These are phyloP conservation scores for Eutypa lata DNA, from an alignment of 2,329 filamentous ascomycete genomes.

Conservation along the genomic window DNA sequence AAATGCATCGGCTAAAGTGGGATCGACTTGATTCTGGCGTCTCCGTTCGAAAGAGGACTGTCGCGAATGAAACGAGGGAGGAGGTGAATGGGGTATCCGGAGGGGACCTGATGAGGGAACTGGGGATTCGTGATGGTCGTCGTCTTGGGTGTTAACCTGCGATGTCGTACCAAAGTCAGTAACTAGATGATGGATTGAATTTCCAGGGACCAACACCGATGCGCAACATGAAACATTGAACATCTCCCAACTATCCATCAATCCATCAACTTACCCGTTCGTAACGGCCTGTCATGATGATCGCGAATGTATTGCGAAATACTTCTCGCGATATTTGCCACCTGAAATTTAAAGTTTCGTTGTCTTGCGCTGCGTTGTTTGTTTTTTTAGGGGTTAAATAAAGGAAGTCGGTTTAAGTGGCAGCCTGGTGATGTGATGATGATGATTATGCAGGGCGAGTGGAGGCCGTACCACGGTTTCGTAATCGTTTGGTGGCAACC, in stretches of 20 bases:
- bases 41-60: slow-evolving; percentile 62
- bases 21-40: slow-evolving; percentile 54
- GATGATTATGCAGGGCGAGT: no score
- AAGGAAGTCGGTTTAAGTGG: no score
- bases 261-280: slow-evolving; percentile 47
- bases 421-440: no score
- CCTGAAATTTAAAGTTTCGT: not conserved
- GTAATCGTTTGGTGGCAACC: no score
- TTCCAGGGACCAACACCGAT: no score
- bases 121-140: slow-evolving; percentile 44
- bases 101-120: slow-evolving; percentile 23
- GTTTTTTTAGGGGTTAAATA: no score
- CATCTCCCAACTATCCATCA: no score
- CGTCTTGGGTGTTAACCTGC: slow-evolving; percentile 58
- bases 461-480: no score
- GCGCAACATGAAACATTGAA: no score
- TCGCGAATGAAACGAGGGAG: slow-evolving; percentile 86
- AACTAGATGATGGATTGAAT: not conserved
- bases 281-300: slow-evolving; percentile 53
- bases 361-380: no score
- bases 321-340: not conserved
- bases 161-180: not conserved
- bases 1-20: slow-evolving; percentile 89
- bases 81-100: slow-evolving; percentile 56
- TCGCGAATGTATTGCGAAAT: slow-evolving; percentile 5